Base-by-base conservation (phyloP, 192 early-diverging fungal species). In the Backusella parvicylindrica region DNA sequence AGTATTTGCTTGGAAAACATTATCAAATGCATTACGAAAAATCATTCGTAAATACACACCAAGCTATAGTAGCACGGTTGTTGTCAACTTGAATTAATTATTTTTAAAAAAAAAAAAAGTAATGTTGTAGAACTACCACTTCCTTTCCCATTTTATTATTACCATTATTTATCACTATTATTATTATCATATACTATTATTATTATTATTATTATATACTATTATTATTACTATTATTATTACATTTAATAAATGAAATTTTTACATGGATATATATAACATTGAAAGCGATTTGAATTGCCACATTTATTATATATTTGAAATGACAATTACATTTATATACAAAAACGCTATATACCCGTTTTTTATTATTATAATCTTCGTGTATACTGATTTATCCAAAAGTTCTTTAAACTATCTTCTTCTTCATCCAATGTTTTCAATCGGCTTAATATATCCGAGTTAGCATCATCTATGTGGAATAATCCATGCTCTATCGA, bases 21-120 rank as follows among this genome's bases (percentile, higher is more conserved):
- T 95, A n/a, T 79, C 88, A 12, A 77, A 87, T 30, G 93, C 91
- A 0, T 82, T 94, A 50, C 86, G 90, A 63, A 95, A 95, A 74
- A 94, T 95, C 68, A 90, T 94, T 32, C 81, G 86, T 53, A 95
- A 94, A 77, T 92, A 92, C 79, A 89, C 87, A 38, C 83, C 87
- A 2, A 83, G 82, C 18, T 86, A 88, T 75, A 82, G 75, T 60
- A 81, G 75, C 36, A 80, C 84, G 12, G 82, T 84, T 18, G 68
- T 70, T 16, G 41, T 70, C 12, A 68, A 68, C 36, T 26, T 68
- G 21, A 68, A 68, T 60, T 60, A 60, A 26, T 60, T 38, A 38
- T 9, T 38, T 38, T 41, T 69, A 31, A 43, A 66, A 28, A 69
- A 69, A 35, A 35, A 65, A 65, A 50, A 23, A 38, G 11, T 60